Evolutionary conservation across 208 protist genomes (phyloP), one percentile per base, ranked within the genome.

Genomic region (Herpetomonas samuelpessoai): DNA sequence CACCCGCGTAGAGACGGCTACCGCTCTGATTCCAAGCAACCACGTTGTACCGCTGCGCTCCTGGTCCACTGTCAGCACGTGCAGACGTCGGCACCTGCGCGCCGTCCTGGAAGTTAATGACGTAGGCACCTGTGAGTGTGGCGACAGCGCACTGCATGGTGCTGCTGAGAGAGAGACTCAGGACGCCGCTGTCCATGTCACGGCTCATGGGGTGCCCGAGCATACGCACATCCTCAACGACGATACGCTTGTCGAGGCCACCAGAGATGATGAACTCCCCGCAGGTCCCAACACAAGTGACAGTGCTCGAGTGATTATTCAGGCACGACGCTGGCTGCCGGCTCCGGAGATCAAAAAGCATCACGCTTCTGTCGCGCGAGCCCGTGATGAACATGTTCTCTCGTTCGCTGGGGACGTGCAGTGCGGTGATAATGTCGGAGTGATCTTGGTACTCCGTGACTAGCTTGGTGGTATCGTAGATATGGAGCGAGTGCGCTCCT

Each of bases 191-290:
- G 55, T 92, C 86, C 63, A 95, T 71, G 35, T 92, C 85, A 21
- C 84, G 65, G 41, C 68, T 69, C 28, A 66, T 49, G 58, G 69
- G 57, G 28, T 72, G 71, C n/a, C 76, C 79, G 54, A 83, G 69
- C 86, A 92, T 89, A 49, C 89, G 85, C 9, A 95, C 52, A 60
- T 95, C 89, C 22, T 88, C 65, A 10, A 86, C 71, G 3, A 90
- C 79, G 6, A 95, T 45, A 27, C 83, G 83, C 59, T 80, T 72
- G 69, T 92, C 89, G 18, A 95, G 79, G 9, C 86, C 86, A 1
- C 69, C 83, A 3, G 86, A 91, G 62, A 95, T 90, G n/a, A 95
- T 59, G 57, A 79, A 86, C 48, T 93, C 77, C 27, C 82, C 86
- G 60, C 81, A 88, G 51, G 61, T 92, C 3, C 72, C 65, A 59